Conservation (phyloP, 164 flowering plant species). For the Euptelea pleiosperma region DNA sequence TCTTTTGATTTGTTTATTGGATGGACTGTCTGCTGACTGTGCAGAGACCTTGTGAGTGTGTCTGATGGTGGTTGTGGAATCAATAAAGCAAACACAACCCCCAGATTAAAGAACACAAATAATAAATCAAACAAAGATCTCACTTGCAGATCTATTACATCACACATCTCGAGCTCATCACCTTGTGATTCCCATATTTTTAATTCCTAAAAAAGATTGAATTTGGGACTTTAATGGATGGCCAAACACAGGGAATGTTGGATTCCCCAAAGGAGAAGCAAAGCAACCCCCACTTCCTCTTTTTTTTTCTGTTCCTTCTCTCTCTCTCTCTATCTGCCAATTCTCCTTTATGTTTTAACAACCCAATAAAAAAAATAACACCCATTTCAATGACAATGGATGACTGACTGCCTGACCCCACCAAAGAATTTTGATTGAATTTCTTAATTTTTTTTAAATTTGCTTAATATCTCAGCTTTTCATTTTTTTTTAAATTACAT, state of each 20-base stretch:
- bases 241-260: conserved; percentile 73
- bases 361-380: conserved; percentile 10
- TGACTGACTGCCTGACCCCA: conserved; percentile 24
- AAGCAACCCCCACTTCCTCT: conserved; percentile 19
- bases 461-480: conserved; percentile 2
- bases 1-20: conserved; percentile 31
- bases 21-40: conserved; percentile 38
- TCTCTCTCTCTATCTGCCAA: not conserved
- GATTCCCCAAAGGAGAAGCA: conserved; percentile 45
- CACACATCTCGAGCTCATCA: conserved; percentile 28
- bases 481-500: too few relatives aligned
- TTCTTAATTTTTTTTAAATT: conserved; percentile 17
- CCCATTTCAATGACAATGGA: conserved; percentile 14
- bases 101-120: not conserved
- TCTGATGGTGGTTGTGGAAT: conserved; percentile 38
- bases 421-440: too few relatives aligned
- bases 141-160: conserved; percentile 10
- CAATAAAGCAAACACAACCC: conserved; percentile 34
- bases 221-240: conserved; percentile 54
- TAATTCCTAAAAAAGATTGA: conserved; percentile 19
- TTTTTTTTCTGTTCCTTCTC: conserved; percentile 6
- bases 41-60: conserved; percentile 15
- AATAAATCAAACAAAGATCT: conserved; percentile 23
- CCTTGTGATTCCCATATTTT: conserved; percentile 61
- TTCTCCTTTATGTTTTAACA: conserved; percentile 5